Evolutionary conservation across 345 rosid species (phyloP), one percentile per base, ranked within the genome.

Genomic region (Heritiera littoralis): DNA sequence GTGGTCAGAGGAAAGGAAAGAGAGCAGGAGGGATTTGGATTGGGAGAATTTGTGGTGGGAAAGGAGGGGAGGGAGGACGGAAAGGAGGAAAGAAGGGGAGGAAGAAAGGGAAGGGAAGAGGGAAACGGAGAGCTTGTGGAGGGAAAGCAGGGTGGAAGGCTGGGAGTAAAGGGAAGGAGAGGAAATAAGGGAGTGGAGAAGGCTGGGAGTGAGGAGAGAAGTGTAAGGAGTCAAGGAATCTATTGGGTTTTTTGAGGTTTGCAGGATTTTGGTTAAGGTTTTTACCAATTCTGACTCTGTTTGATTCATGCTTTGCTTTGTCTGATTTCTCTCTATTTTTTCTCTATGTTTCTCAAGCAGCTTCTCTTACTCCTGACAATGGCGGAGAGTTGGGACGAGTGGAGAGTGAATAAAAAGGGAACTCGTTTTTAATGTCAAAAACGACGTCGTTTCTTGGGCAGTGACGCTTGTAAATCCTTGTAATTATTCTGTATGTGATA

Each of bases 21-120:
- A 78, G 54, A 83, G 80, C 63, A 92, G 86, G 23, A 93, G 91
- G 2, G 94, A 80, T 52, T 83, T 92, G 66, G 97, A 94, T 75
- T 88, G 92, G 70, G 86, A 23, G 87, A 86, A 91, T 73, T 91
- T 76, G 83, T 82, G 80, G 23, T 78, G 66, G 80, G 91, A 80
- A 59, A 94, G 87, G 35, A 89, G 76, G 66, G 90, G 88, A 49
- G 90, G 87, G 67, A 93, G 85, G 83, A 89, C 77, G 81, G 90
- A 88, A 79, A 92, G 90, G 17, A 90, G 86, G 74, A 85, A 83
- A 14, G 93, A 89, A 1, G 88, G 83, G 14, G 66, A 79, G 8
- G 81, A 55, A 3, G 86, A 77, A 40, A 85, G 68, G n/a, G 88
- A 66, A 40, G 93, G 89, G 52, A 83, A 78, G 28, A 86, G 88